phyloP scores from a whole-genome alignment of 2,329 filamentous ascomycete species.

The Fusarium neocosmosporiellum region DNA sequence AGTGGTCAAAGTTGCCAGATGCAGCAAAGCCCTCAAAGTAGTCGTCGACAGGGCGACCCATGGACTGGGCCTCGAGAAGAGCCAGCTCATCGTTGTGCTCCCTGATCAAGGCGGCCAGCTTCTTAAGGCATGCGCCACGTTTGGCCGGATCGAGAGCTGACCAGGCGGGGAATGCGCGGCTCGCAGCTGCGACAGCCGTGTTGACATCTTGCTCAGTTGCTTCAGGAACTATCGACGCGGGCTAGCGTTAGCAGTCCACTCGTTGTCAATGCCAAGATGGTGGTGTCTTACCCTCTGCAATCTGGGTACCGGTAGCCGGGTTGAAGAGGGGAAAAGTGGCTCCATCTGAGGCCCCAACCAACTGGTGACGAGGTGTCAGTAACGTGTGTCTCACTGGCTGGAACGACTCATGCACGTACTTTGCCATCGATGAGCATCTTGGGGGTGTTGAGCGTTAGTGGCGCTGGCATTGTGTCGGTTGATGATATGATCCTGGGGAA shows the following conservation, averaged over 20 bases:
- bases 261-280: background rate
- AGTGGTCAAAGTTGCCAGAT: constrained; percentile 53
- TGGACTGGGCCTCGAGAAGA: constrained; percentile 29
- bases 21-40: constrained; percentile 52
- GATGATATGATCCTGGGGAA: background rate
- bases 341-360: constrained; percentile 32
- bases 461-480: background rate
- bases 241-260: background rate
- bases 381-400: background rate
- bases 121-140: constrained; percentile 56
- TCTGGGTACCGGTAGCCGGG: constrained; percentile 27
- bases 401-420: constrained; percentile 7
- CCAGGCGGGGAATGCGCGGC: constrained; percentile 61
- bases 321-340: constrained; percentile 34
- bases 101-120: constrained; percentile 57
- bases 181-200: constrained; percentile 59
- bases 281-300: constrained; percentile 22
- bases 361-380: constrained; percentile 5
- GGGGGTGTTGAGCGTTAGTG: background rate
- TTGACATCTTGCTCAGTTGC: constrained; percentile 61
- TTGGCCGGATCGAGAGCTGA: constrained; percentile 51
- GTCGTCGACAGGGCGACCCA: constrained; percentile 29
- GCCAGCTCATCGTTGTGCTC: constrained; percentile 56
- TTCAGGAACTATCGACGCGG: constrained; percentile 42
- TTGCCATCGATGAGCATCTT: constrained; percentile 32